Base-by-base conservation (phyloP, 2,329 filamentous ascomycete genomes). In the Lachnellula hyalina region DNA sequence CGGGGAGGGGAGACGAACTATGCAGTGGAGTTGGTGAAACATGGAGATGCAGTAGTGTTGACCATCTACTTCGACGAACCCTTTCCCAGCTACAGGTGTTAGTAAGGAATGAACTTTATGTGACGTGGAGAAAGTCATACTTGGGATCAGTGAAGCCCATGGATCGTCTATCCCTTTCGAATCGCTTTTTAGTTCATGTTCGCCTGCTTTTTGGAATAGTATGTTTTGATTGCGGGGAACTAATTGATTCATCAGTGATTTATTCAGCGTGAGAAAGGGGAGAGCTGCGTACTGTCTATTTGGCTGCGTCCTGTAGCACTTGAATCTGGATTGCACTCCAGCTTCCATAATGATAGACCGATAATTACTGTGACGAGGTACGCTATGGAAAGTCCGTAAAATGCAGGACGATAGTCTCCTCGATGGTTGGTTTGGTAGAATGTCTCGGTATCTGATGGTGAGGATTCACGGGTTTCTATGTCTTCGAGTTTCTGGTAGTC, bases 1-100 rank as follows among this genome's bases (percentile, higher is more conserved):
- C n/a, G n/a, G 41, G 9, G 4, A 11, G 19, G 9, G 28, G 40
- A 23, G 42, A 45, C 52, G 32, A 44, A 53, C 53, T 36, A 58
- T 53, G 44, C 56, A 58, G 21, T 58, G 56, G 19, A 58, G 38
- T 41, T 58, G 56, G 34, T 55, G 53, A 44, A 58, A 58, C 56
- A 58, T 58, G 19, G 56, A 55, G 7, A 58, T 55, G 32, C 52
- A 53, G 44, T 44, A 58, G 36, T 52, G 36, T 36, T 52, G 28
- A 5, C 14, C 42, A 28, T 49, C 35, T 15, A 49, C 32, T 35
- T 54, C 23, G 32, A 57, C 38, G 23, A 57, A 57, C 7, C 55
- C 55, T 57, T 49, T 46, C 47, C 55, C 55, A n/a, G 23, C 55
- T 57, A n/a, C 15, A 42, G 14, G 11, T 32, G 15, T 48, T 28